Base-by-base conservation (phyloP, 2,329 filamentous ascomycete species). In the Phaeosphaeria sp. region DNA sequence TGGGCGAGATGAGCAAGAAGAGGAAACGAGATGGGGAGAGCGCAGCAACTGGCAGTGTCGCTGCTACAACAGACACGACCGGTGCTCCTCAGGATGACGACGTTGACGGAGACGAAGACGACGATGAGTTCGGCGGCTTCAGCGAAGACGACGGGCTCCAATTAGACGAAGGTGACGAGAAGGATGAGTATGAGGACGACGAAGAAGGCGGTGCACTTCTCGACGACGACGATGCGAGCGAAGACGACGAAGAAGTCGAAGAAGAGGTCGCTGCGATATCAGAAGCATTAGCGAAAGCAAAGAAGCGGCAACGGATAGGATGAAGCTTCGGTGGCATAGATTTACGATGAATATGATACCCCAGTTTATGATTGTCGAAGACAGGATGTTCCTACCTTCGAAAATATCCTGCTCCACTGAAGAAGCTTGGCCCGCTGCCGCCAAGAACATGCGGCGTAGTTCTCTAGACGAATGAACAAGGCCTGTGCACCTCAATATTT, bases 1-100 rank as follows among this genome's bases (percentile, higher is more conserved):
- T 96, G 0, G 93, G 93, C 18, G 92, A 97, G 78, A 97, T 96
- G 89, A 80, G 81, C 57, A 87, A 87, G 43, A 89, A 88, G 78
- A 91, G 96, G 80, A 90, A 94, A 69, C 89, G 79, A 5, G 71
- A 68, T 24, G 75, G 75, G 17, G 78, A 77, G 43, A 74, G 65
- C 15, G 67, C 64, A n/a, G 64, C 65, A 21, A 63, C 67, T 7
- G 67, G 55, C 21, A 68, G 68, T 39, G 65, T 67, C 6, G 66
- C 58, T 15, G 65, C 63, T 2, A 60, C 61, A 3, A 55, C 51
- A 13, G 66, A 72, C 21, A 51, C 59, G 6, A 60, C 36, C 11
- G 55, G 49, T n/a, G 57, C 55, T 4, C 49, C 52, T 40, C 62
- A 68, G 50, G 57, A 61, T 6, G 61, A 64, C 2, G 57, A 63